Evolutionary conservation across 495 filamentous ascomycete species (phyloP).

Genomic region (Trichoderma virens): DNA sequence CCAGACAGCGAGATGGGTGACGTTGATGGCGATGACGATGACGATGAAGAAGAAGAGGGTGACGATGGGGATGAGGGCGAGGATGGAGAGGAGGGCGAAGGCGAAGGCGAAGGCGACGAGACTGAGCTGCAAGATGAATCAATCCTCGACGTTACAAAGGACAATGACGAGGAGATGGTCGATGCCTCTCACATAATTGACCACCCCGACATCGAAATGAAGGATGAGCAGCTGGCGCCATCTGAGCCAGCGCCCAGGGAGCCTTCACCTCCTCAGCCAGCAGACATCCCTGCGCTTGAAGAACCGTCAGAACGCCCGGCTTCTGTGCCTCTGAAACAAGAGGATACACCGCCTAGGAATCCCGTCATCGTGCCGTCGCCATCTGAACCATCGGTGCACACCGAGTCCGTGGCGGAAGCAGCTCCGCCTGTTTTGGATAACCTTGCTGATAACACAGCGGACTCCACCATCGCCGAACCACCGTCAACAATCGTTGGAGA

Average conservation of each 20-base stretch:
- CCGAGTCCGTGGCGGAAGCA: not conserved
- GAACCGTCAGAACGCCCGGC: conserved; percentile 12
- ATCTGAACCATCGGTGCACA: conserved; percentile 22
- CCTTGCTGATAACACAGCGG: conserved; percentile 1
- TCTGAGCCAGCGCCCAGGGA: conserved; percentile 12
- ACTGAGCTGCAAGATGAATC: conserved; percentile 17
- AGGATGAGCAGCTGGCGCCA: conserved; percentile 15
- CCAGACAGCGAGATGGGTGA: conserved; percentile 46
- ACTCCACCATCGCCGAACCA: conserved; percentile 3
- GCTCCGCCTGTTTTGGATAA: not conserved
- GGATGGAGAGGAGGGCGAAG: conserved; percentile 37
- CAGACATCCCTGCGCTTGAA: conserved; percentile 12
- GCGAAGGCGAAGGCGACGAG: conserved; percentile 29
- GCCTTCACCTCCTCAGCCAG: conserved; percentile 12
- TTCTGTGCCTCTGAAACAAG: conserved; percentile 24
- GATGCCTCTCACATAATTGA: conserved; percentile 18
- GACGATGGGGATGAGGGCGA: conserved; percentile 38
- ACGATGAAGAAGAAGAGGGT: conserved; percentile 39
- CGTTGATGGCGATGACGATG: conserved; percentile 51
- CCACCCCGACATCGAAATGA: conserved; percentile 22
- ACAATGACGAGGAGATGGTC: conserved; percentile 20
- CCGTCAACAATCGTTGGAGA: conserved; percentile 12
- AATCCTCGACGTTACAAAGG: conserved; percentile 8
- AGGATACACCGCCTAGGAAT: conserved; percentile 42
- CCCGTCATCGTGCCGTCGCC: conserved; percentile 30